These are phyloP conservation scores for Elongisporangium anandrum DNA, from an alignment of 352 stramenopile genomes.

Conservation along the genomic window DNA sequence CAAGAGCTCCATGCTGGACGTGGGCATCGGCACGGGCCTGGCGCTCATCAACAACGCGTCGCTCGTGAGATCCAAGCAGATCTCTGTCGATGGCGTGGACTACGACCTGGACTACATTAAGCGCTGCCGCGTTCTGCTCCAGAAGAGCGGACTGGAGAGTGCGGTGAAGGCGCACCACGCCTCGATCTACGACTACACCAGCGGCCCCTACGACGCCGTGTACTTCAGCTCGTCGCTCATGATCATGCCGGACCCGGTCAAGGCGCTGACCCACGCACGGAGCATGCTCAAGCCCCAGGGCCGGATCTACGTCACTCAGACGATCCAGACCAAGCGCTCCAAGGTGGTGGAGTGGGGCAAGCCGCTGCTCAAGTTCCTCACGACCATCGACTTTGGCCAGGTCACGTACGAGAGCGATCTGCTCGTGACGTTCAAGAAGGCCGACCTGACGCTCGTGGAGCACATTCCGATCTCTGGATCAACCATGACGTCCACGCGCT, in stretches of 20 bases:
- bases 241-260: conserved; percentile 87
- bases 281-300: conserved; percentile 60
- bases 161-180: conserved; percentile 64
- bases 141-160: conserved; percentile 26
- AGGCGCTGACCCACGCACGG: conserved; percentile 64
- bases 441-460: conserved; percentile 43
- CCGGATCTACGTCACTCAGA: conserved; percentile 88
- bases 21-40: conserved; percentile 86
- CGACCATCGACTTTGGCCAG: conserved; percentile 91
- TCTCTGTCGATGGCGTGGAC: conserved; percentile 86
- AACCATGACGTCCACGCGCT: conserved; percentile 49
- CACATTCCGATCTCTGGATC: conserved; percentile 59
- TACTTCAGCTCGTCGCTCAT: conserved; percentile 93
- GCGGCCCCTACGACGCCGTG: conserved; percentile 77
- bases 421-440: conserved; percentile 59
- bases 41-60: conserved; percentile 62
- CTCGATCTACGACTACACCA: conserved; percentile 77
- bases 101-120: conserved; percentile 87
- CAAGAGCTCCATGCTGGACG: conserved; percentile 73
- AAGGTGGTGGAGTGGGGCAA: conserved; percentile 76
- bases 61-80: conserved; percentile 58
- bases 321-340: conserved; percentile 81
- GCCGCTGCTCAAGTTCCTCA: conserved; percentile 90
- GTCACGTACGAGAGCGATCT: conserved; percentile 84
- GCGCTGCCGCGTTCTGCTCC: conserved; percentile 54